Percentiles rank a stretch among this genome's conserved stretches.
These are phyloP conservation scores for Lobulomyces angularis DNA, from an alignment of 192 early-diverging fungal species.

Conservation along the genomic window DNA sequence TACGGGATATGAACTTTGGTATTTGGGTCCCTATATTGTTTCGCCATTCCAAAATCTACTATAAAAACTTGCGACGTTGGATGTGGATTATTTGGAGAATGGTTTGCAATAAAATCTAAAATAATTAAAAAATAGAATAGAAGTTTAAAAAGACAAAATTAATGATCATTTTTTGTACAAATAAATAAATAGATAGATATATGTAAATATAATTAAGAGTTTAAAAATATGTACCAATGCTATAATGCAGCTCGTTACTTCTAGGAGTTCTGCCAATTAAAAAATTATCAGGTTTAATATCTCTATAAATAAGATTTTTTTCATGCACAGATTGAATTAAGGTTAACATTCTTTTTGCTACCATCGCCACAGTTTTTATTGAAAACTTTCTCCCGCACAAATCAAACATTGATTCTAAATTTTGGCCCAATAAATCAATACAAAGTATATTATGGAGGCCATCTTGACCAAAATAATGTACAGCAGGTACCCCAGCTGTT, in stretches of 20 bases:
- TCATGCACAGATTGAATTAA: constrained; percentile 1
- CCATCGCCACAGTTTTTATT: constrained; percentile 72
- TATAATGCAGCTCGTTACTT: too few relatives aligned
- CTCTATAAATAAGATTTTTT: constrained; percentile 6
- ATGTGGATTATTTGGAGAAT: constrained; percentile 42
- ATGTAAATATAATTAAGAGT: too few relatives aligned
- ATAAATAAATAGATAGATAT: too few relatives aligned
- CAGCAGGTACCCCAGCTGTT: constrained; percentile 70
- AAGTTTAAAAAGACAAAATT: too few relatives aligned
- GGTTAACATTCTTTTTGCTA: constrained; percentile 74
- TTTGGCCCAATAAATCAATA: constrained; percentile 84
- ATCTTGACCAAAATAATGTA: constrained; percentile 73
- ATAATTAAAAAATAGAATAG: too few relatives aligned
- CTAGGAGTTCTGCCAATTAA: constrained; percentile 51
- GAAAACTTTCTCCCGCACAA: constrained; percentile 79
- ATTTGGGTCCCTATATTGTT: constrained; percentile 76
- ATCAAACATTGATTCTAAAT: constrained; percentile 81
- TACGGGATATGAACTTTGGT: constrained; percentile 86
- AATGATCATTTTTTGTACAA: too few relatives aligned
- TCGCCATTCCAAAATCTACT: constrained; percentile 88
- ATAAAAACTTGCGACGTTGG: constrained; percentile 35
- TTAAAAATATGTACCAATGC: too few relatives aligned
- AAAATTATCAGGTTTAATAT: constrained; percentile 84
- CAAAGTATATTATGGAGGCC: constrained; percentile 75
- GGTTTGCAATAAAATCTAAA: constrained; percentile 38